Conservation (phyloP, 352 stramenopile genomes). For the Phytophthora pisi region DNA sequence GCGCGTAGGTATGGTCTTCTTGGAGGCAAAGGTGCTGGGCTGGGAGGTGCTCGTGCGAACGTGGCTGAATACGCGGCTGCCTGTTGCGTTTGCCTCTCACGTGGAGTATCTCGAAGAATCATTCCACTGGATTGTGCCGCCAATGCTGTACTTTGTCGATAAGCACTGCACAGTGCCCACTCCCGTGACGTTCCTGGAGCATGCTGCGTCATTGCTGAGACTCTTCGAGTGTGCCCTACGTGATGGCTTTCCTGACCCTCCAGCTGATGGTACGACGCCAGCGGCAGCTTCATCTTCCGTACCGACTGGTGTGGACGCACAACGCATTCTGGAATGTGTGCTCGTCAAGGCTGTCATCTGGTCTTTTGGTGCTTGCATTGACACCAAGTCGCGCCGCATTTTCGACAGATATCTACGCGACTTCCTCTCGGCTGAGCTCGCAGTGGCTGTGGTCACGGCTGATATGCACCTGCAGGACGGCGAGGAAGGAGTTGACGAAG, state of each 20-base stretch:
- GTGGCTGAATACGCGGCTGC: conserved; percentile 78
- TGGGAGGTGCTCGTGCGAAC: conserved; percentile 90
- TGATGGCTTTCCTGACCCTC: conserved; percentile 25
- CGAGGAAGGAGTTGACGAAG: conserved; percentile 28
- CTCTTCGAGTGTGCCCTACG: conserved; percentile 87
- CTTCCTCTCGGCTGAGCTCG: conserved; percentile 55
- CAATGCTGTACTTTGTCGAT: conserved; percentile 92
- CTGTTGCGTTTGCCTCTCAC: conserved; percentile 41
- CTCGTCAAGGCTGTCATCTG: conserved; percentile 90
- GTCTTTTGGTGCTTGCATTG: conserved; percentile 93
- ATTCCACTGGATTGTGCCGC: conserved; percentile 91
- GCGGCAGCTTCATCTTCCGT: conserved; percentile 46
- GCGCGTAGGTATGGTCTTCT: conserved; percentile 93
- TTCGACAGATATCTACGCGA: conserved; percentile 89
- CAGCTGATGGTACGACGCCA: not conserved
- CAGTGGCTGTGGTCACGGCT: conserved; percentile 22
- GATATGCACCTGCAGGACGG: conserved; percentile 12
- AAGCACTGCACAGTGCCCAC: conserved; percentile 88
- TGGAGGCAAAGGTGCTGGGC: conserved; percentile 91
- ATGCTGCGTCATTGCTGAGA: conserved; percentile 83
- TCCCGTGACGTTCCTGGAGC: conserved; percentile 90
- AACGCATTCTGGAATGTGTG: conserved; percentile 83
- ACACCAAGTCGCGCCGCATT: conserved; percentile 76
- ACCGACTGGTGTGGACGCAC: conserved; percentile 59
- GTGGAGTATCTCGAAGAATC: conserved; percentile 67